Conservation (phyloP, 2,329 filamentous ascomycete species). For the Rachicladosporium sp. region DNA sequence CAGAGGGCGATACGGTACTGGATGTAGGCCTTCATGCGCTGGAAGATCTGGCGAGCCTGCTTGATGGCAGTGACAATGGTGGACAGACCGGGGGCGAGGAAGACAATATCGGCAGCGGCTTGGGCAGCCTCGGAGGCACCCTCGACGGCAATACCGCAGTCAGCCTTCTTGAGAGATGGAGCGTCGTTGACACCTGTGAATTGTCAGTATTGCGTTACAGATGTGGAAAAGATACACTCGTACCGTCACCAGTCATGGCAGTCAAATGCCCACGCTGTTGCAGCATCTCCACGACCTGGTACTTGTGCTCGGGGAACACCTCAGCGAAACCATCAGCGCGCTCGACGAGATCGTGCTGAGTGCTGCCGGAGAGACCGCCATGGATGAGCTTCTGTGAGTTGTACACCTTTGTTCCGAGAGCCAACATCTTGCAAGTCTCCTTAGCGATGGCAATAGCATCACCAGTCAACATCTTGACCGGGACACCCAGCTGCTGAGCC, state of each 20-base stretch:
- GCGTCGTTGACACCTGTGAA: conserved; percentile 52
- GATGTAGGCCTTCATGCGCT: conserved; percentile 67
- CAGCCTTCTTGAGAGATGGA: conserved; percentile 61
- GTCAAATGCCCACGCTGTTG: conserved; percentile 62
- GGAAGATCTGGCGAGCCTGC: conserved; percentile 63
- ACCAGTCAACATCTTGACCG: conserved; percentile 73
- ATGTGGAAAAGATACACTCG: conserved; percentile 3
- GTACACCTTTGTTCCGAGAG: conserved; percentile 68
- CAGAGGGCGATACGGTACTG: conserved; percentile 67
- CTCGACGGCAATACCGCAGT: conserved; percentile 63
- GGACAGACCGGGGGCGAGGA: conserved; percentile 58
- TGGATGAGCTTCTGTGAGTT: conserved; percentile 68
- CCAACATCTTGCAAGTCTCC: conserved; percentile 73
- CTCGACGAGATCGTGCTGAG: conserved; percentile 65
- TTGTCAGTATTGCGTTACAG: conserved; percentile 9
- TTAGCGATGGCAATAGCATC: conserved; percentile 69
- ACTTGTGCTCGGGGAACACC: conserved; percentile 66
- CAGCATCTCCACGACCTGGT: conserved; percentile 64
- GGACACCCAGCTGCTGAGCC: conserved; percentile 62
- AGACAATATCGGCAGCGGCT: conserved; percentile 61
- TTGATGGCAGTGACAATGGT: conserved; percentile 64
- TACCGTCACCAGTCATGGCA: conserved; percentile 63
- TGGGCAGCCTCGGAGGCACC: conserved; percentile 61
- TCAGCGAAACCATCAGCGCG: conserved; percentile 62
- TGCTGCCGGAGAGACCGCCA: conserved; percentile 59